These are phyloP conservation scores for Nicotiana paniculata DNA, from an alignment of 257 asterid species.

Conservation along the genomic window DNA sequence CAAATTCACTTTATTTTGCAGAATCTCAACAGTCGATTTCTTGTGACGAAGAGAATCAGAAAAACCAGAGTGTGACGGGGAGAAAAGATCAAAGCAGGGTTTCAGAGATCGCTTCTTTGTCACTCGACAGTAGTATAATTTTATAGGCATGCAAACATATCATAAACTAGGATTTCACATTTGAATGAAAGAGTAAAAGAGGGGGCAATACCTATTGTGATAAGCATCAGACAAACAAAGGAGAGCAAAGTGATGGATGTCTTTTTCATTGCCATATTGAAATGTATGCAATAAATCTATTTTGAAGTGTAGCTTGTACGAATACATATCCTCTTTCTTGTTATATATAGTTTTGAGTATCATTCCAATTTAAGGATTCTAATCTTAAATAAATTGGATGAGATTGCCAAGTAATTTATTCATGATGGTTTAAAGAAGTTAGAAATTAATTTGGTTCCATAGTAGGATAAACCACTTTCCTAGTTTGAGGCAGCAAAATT, in stretches of 20 bases:
- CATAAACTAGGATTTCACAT: background rate
- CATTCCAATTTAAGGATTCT: background rate
- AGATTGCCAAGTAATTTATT: background rate
- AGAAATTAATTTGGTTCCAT: background rate
- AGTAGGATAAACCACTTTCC: background rate
- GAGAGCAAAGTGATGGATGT: background rate
- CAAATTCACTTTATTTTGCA: too few species aligned
- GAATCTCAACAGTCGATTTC: too few species aligned
- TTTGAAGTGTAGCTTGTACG: too few species aligned
- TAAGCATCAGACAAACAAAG: background rate
- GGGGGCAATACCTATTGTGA: background rate
- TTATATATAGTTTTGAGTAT: background rate
- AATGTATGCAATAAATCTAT: too few species aligned
- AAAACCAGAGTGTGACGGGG: too few species aligned
- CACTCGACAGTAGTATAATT: too few species aligned
- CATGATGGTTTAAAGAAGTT: background rate
- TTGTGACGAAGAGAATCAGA: too few species aligned
- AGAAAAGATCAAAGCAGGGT: too few species aligned
- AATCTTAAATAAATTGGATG: too few species aligned
- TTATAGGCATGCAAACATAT: background rate
- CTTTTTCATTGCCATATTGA: background rate
- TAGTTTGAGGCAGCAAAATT: background rate
- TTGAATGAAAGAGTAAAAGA: too few species aligned
- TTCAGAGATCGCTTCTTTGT: too few species aligned
- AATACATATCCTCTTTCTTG: background rate